phyloP scores from a whole-genome alignment of 2,329 filamentous ascomycete species.

The Botrytis medusae region DNA sequence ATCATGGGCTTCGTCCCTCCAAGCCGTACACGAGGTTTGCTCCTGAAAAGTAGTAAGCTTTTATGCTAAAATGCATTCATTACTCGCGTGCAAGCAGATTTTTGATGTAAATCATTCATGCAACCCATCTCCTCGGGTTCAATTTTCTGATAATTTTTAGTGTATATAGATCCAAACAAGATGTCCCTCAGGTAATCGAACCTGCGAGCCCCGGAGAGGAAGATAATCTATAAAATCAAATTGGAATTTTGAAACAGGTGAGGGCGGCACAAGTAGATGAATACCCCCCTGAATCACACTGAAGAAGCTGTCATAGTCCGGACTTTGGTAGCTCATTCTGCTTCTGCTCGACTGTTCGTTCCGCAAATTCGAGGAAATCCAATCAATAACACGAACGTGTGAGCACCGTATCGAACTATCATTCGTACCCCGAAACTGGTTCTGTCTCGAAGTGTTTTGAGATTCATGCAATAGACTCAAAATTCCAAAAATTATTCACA shows the following conservation, averaged over 20 bases:
- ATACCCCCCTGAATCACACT: not conserved
- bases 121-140: rapidly evolving
- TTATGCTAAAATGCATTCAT: not conserved
- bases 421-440: not conserved
- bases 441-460: not conserved
- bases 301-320: rapidly evolving
- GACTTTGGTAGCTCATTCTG: not conserved
- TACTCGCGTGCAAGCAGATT: not conserved
- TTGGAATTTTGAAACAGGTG: not conserved
- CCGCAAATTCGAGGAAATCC: not conserved
- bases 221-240: not conserved
- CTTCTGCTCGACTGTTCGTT: not conserved
- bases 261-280: not conserved
- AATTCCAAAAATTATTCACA: not conserved
- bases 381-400: not conserved
- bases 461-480: not conserved
- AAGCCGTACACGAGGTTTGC: not conserved
- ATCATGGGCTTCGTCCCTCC: not conserved
- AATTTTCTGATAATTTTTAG: not conserved
- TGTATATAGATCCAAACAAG: not conserved
- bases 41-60: not conserved
- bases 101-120: not conserved
- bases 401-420: not conserved
- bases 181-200: not conserved
- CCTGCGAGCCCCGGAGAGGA: not conserved